Percentiles rank a stretch among this genome's conserved stretches.
Evolutionary conservation across 2,329 filamentous ascomycete genomes (phyloP).

Genomic region (Monilinia laxa): DNA sequence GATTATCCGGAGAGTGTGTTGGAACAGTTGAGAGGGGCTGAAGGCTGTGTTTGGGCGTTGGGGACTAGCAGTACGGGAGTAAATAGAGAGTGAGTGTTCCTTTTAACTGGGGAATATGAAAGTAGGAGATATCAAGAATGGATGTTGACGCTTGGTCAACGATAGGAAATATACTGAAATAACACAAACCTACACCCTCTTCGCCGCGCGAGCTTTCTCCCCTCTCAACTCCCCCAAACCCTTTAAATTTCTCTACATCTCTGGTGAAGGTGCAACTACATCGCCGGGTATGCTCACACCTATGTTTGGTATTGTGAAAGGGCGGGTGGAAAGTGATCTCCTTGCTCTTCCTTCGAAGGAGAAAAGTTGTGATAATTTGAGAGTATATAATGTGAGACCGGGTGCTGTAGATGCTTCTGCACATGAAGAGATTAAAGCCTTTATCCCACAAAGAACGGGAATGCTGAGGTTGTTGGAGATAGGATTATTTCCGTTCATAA

Average conservation of each 20-base stretch:
- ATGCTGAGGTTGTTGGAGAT: slow-evolving; percentile 31
- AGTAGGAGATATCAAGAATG: neutral
- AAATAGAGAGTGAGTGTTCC: slow-evolving; percentile 51
- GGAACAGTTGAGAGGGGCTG: slow-evolving; percentile 59
- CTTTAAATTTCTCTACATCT: slow-evolving; percentile 72
- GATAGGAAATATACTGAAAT: slow-evolving; percentile 63
- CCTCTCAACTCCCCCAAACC: slow-evolving; percentile 47
- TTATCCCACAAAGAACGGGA: slow-evolving; percentile 37
- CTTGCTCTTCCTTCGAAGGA: slow-evolving; percentile 48
- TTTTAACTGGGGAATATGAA: too few relatives aligned
- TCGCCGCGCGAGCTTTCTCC: slow-evolving; percentile 61
- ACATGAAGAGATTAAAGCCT: slow-evolving; percentile 45
- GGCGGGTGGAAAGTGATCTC: slow-evolving; percentile 61
- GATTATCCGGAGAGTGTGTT: slow-evolving; percentile 59
- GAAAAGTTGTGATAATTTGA: slow-evolving; percentile 48
- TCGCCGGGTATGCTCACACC: slow-evolving; percentile 55
- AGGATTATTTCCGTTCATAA: slow-evolving; percentile 33
- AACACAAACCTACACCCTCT: slow-evolving; percentile 64
- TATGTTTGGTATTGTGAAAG: slow-evolving; percentile 65
- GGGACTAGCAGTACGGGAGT: slow-evolving; percentile 64
- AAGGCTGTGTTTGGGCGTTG: slow-evolving; percentile 72
- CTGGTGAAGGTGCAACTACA: slow-evolving; percentile 55
- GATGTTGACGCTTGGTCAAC: slow-evolving; percentile 9
- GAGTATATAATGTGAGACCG: slow-evolving; percentile 58
- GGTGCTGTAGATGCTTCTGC: slow-evolving; percentile 54